A percentile compares a stretch with the other conserved stretches of the same genome.
These are phyloP conservation scores for Maudiozyma saulgeensis DNA, from an alignment of 805 yeast genomes.

Conservation along the genomic window DNA sequence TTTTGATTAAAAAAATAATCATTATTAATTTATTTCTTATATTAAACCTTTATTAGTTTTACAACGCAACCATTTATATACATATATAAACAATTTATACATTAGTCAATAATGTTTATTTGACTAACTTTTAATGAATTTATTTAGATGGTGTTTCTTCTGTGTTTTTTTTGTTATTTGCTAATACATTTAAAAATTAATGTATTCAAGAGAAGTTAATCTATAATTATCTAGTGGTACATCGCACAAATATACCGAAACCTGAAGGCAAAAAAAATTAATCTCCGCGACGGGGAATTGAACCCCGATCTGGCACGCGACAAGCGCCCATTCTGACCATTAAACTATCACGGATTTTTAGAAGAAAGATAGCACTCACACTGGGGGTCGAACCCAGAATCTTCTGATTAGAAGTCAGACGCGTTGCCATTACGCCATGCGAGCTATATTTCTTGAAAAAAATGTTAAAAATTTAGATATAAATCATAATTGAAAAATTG, in stretches of 20 bases:
- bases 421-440: conserved; percentile 50
- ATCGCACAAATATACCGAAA: too few species aligned
- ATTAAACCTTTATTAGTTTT: background rate
- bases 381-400: conserved; percentile 50
- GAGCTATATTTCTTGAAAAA: conserved; percentile 26
- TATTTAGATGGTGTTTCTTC: background rate
- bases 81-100: background rate
- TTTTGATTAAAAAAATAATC: background rate
- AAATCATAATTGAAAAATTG: background rate
- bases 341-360: conserved; percentile 3
- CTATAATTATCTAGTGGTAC: too few species aligned
- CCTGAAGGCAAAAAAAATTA: background rate
- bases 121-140: background rate
- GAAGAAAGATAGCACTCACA: conserved; percentile 33
- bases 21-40: background rate
- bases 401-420: conserved; percentile 49
- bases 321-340: conserved; percentile 5
- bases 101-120: conserved; percentile 4
- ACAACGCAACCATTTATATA: background rate
- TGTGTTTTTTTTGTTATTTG: background rate
- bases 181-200: background rate
- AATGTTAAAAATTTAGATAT: background rate
- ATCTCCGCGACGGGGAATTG: conserved; percentile 7
- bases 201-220: background rate
- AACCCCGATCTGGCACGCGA: conserved; percentile 6